Conservation (phyloP, 768 basidiomycete genomes). For the Roridomyces roridus region DNA sequence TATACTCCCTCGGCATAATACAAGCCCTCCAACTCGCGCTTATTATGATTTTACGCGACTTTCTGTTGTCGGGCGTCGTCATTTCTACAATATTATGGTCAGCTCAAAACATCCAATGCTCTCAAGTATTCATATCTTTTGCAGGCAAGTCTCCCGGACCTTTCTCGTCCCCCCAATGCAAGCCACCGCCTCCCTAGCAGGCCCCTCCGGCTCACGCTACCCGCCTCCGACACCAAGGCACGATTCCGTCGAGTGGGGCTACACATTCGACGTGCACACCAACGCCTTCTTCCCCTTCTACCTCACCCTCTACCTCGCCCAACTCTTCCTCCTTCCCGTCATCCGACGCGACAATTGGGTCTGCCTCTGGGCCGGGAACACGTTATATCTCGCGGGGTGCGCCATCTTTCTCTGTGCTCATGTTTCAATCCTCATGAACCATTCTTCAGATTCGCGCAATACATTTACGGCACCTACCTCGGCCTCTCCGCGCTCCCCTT, state of each 20-base stretch:
- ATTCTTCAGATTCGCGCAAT: constrained; percentile 77
- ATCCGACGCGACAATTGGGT: constrained; percentile 89
- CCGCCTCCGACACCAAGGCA: constrained; percentile 55
- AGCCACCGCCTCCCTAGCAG: constrained; percentile 22
- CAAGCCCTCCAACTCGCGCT: constrained; percentile 69
- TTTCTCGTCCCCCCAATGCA: constrained; percentile 22
- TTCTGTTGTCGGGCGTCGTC: constrained; percentile 77
- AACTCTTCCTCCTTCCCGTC: constrained; percentile 85
- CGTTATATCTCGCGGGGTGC: constrained; percentile 87
- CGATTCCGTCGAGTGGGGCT: constrained; percentile 41
- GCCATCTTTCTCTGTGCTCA: constrained; percentile 32
- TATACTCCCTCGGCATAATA: constrained; percentile 70
- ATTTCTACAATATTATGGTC: constrained; percentile 82
- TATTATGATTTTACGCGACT: constrained; percentile 90
- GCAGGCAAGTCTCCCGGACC: constrained; percentile 24
- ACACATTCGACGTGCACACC: constrained; percentile 96
- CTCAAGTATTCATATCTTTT: constrained; percentile 8
- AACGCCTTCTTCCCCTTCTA: constrained; percentile 97
- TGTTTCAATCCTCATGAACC: not conserved
- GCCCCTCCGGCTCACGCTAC: constrained; percentile 70
- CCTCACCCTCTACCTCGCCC: constrained; percentile 87
- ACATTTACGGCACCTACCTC: constrained; percentile 90
- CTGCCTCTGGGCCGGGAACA: constrained; percentile 93
- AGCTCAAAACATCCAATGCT: constrained; percentile 16
- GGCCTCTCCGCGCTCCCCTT: constrained; percentile 92